Base-by-base conservation (phyloP, 2,329 filamentous ascomycete genomes). In the Tolypocladium album region DNA sequence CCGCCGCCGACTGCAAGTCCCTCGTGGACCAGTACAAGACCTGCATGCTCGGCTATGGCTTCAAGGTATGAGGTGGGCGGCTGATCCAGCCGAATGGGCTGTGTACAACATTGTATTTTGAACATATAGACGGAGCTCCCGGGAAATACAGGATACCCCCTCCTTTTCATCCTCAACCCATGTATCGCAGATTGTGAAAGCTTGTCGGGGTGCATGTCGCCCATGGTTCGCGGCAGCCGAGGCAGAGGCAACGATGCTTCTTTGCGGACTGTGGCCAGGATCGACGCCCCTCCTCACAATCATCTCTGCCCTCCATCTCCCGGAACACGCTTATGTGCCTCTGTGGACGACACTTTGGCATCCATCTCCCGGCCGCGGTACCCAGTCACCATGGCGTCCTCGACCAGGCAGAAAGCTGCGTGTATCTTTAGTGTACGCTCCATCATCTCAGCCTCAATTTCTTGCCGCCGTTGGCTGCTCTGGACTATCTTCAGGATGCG, bases 41-140 rank as follows among this genome's bases (percentile, higher is more conserved):
- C 67, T 99, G 94, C 75, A 97, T 99, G 94, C 86, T 87, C 61
- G 89, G 91, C 13, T 97, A 89, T 70, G 94, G 94, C 20, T 99
- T 96, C 80, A 88, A 90, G 74, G 76, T 85, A 58, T 85, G 74
- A 72, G 50, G 50, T 22, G 31, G 50, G 22, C 3, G 50, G 31
- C 9, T 31, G 31, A 12, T 36, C 50, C 31, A 15, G 50, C 50
- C 22, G 31, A 36, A 57, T 34, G 58, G 34, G 43, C 59, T 62
- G 57, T 68, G 66, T 67, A 68, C 61, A 71, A 60, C 61, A 67
- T 59, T 60, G 62, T 43, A 22, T 13, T 45, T 40, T 40, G n/a
- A 50, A 55, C n/a, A 39, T 4, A 31, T 60, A 63, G 64, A 66
- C 56, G 61, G 59, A n/a, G 36, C 43, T 42, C 17, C 56, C 57